Conservation (phyloP, 306 rosid genomes). For the Inga leiocalycina region DNA sequence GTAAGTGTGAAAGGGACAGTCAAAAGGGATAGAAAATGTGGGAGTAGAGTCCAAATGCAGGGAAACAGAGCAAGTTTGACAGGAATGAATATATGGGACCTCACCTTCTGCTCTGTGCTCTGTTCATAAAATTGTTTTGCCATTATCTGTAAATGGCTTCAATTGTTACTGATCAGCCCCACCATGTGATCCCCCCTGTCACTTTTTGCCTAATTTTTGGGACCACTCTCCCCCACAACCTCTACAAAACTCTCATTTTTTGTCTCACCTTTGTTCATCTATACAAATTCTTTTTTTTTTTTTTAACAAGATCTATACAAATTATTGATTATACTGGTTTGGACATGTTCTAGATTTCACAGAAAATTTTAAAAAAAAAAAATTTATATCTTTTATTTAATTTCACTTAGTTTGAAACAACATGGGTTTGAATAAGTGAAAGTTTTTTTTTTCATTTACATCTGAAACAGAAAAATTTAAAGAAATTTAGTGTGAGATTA, state of each 20-base stretch:
- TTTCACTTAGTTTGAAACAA: neutral
- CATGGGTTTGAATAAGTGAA: neutral
- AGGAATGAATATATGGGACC: slow-evolving; percentile 2
- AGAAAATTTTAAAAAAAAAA: neutral
- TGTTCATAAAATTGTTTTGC: neutral
- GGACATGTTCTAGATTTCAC: neutral
- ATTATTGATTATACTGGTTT: neutral
- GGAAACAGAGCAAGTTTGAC: neutral
- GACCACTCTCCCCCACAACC: neutral
- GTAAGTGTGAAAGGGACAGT: neutral
- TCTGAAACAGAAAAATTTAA: too few relatives aligned
- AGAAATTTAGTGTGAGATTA: neutral
- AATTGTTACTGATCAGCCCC: neutral
- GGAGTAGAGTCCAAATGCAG: neutral
- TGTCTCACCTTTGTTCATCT: neutral
- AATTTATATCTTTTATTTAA: neutral
- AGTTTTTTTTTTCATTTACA: neutral
- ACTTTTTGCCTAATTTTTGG: slow-evolving; percentile 7
- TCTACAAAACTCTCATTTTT: neutral
- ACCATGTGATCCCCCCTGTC: slow-evolving; percentile 9
- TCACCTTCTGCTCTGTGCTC: slow-evolving; percentile 1
- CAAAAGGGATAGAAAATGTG: neutral
- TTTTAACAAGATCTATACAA: too few relatives aligned
- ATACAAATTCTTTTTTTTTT: too few relatives aligned
- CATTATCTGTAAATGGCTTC: neutral